These are phyloP conservation scores for Penicillium steckii DNA, from an alignment of 495 filamentous ascomycete genomes.

Conservation along the genomic window DNA sequence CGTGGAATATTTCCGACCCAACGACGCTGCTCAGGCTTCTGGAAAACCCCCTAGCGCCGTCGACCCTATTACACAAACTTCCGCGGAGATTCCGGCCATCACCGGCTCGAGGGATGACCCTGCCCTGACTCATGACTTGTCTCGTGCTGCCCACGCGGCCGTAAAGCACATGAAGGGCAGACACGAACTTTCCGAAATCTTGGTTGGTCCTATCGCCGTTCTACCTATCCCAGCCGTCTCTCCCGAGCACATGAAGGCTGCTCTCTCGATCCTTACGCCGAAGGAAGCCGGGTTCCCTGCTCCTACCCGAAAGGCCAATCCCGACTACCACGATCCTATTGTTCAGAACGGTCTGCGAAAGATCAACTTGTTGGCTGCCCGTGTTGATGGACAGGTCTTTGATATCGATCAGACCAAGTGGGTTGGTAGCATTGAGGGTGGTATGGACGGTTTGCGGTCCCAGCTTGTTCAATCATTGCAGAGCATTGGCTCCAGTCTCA, in stretches of 20 bases:
- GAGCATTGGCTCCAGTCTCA: conserved; percentile 69
- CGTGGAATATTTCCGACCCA: conserved; percentile 80
- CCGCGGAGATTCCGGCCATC: conserved; percentile 31
- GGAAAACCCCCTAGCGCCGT: conserved; percentile 36
- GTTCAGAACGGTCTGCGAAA: conserved; percentile 83
- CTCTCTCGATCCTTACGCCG: conserved; percentile 71
- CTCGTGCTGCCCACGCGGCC: conserved; percentile 62
- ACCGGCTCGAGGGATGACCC: conserved; percentile 42
- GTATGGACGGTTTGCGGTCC: conserved; percentile 75
- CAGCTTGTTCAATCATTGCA: conserved; percentile 79
- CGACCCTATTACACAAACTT: conserved; percentile 43
- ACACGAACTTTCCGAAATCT: conserved; percentile 70
- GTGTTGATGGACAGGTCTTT: conserved; percentile 79
- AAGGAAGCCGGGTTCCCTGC: conserved; percentile 69
- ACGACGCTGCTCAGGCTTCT: conserved; percentile 26
- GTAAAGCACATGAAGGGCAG: conserved; percentile 51
- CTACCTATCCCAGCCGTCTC: conserved; percentile 81
- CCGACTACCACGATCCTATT: conserved; percentile 72
- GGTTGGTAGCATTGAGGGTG: conserved; percentile 81
- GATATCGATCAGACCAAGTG: conserved; percentile 77
- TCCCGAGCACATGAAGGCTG: conserved; percentile 76
- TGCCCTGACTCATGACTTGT: conserved; percentile 72
- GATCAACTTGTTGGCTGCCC: conserved; percentile 78
- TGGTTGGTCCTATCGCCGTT: conserved; percentile 76
- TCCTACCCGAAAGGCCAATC: conserved; percentile 70